A percentile compares a stretch with the other conserved stretches of the same genome.
Evolutionary conservation across 2,329 filamentous ascomycete species (phyloP).

Genomic region (Cladosporium sp.): DNA sequence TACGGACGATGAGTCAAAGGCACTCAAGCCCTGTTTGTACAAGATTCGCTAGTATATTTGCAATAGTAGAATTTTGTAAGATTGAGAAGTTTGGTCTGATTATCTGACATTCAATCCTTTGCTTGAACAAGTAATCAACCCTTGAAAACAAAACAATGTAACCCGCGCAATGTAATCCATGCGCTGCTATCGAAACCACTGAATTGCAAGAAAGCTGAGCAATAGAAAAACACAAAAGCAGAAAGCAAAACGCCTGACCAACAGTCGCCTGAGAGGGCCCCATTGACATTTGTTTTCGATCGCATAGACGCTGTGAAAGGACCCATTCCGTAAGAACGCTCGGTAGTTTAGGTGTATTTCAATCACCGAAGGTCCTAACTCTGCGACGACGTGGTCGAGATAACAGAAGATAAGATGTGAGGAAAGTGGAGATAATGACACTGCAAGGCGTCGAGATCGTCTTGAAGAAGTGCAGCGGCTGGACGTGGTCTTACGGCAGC

Average conservation of each 20-base stretch:
- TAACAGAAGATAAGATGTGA: background rate
- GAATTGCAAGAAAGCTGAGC: background rate
- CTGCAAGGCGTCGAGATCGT: too few relatives aligned
- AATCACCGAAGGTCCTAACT: background rate
- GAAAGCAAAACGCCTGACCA: background rate
- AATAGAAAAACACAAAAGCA: too few relatives aligned
- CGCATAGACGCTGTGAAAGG: too few relatives aligned
- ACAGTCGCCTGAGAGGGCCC: background rate
- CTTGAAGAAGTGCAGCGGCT: too few relatives aligned
- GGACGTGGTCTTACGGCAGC: too few relatives aligned
- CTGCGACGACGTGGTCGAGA: background rate
- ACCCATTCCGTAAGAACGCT: background rate
- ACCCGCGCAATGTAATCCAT: background rate
- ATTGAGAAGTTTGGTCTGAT: background rate
- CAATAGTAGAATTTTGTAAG: background rate
- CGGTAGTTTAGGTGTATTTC: background rate
- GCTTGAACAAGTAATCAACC: background rate
- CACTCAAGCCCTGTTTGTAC: conserved; percentile 94
- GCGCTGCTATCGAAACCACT: background rate
- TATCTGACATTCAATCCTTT: background rate
- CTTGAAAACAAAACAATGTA: background rate
- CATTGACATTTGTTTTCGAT: background rate
- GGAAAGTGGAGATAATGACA: background rate
- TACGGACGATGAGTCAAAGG: conserved; percentile 63
- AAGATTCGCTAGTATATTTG: conserved; percentile 70